A percentile compares a stretch with the other conserved stretches of the same genome.
These are phyloP conservation scores for Candida tibetensis DNA, from an alignment of 805 yeast genomes.

Conservation along the genomic window DNA sequence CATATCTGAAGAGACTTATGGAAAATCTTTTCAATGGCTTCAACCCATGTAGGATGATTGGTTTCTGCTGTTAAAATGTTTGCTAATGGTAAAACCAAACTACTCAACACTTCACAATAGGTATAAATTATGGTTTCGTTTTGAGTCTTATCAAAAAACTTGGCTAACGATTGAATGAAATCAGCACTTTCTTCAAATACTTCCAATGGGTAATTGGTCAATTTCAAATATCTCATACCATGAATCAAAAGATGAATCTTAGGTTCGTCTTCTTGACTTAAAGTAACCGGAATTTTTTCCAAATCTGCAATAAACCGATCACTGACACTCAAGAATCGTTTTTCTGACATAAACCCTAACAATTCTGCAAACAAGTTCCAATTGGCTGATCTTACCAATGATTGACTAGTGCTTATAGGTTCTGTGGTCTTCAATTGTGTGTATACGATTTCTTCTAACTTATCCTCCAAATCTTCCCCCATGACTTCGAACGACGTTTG, in stretches of 20 bases:
- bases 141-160: slow-evolving; percentile 68
- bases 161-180: slow-evolving; percentile 78
- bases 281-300: slow-evolving; percentile 63
- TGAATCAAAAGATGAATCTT: slow-evolving; percentile 71
- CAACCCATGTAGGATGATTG: slow-evolving; percentile 93
- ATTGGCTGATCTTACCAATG: slow-evolving; percentile 80
- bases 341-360: slow-evolving; percentile 86
- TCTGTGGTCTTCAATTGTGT: slow-evolving; percentile 86
- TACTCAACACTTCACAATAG: slow-evolving; percentile 80
- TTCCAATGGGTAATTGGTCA: slow-evolving; percentile 84
- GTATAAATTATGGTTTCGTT: slow-evolving; percentile 68
- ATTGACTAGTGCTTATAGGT: slow-evolving; percentile 60
- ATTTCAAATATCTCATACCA: slow-evolving; percentile 84
- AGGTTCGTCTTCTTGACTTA: slow-evolving; percentile 44
- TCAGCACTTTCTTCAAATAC: slow-evolving; percentile 91
- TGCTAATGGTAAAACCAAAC: slow-evolving; percentile 76
- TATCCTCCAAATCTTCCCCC: slow-evolving; percentile 77
- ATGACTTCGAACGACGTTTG: slow-evolving; percentile 74
- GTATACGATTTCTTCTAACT: slow-evolving; percentile 89
- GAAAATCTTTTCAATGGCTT: slow-evolving; percentile 66
- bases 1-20: slow-evolving; percentile 46
- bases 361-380: slow-evolving; percentile 91
- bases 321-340: slow-evolving; percentile 80
- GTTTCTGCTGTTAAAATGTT: slow-evolving; percentile 89
- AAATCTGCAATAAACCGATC: slow-evolving; percentile 91